Base-by-base conservation (phyloP, 73 alveolate genomes). In the Effrenium voratum region DNA sequence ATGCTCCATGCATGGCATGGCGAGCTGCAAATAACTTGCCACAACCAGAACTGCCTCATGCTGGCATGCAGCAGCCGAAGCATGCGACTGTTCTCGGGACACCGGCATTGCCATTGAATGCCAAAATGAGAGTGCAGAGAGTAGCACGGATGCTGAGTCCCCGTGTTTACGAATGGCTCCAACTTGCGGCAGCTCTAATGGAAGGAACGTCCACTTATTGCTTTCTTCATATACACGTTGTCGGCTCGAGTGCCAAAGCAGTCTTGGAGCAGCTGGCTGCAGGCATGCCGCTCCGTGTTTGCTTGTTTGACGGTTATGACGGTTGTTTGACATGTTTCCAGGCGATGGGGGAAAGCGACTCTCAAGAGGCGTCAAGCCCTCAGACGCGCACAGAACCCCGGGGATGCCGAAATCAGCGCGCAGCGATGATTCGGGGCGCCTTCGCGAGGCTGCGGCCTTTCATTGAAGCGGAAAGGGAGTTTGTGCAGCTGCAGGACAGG, bases 401-500 rank as follows among this genome's bases (percentile, higher is more conserved):
- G 87, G 41, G 30, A 32, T n/a, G n/a, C n/a, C n/a, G 22, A 12
- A 55, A 22, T 22, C 68, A 55, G 83, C 49, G 50, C 46, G 83
- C 50, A 10, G 26, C 26, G 10, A 34, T 6, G 49, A 5, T 49
- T 72, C 50, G 76, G 4, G 36, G 34, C 34, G 40, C 30, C 6
- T 30, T 50, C 40, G 40, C 60, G 59, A 88, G 95, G 95, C 84
- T 88, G 70, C 95, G 95, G 28, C 95, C 95, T 88, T 88, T 88
- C 86, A 88, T 91, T 77, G 98, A 91, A 50, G 98, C 98, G 47
- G 98, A 91, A 50, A 91, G 98, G 90, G 98, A 91, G 77, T 91
- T 91, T 73, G 98, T 91, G 40, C 98, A 91, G 91, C 98, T 72
- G 77, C 98, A 91, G 98, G 98, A n/a, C n/a, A n/a, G n/a, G n/a